Base-by-base conservation (phyloP, 2,329 filamentous ascomycete genomes). In the Xylariaceae sp. region DNA sequence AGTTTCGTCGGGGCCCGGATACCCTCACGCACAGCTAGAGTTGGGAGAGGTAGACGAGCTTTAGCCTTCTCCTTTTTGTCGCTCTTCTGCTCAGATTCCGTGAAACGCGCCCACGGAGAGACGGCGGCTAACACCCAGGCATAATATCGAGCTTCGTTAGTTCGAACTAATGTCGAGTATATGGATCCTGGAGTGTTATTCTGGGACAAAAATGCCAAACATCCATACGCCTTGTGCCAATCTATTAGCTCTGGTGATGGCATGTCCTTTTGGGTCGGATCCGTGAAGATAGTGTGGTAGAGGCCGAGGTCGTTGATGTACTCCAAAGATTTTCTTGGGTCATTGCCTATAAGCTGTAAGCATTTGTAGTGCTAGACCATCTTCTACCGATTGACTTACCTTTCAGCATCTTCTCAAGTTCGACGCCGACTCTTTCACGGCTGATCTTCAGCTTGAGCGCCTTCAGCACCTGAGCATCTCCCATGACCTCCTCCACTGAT, bases 321-420 rank as follows among this genome's bases (percentile, higher is more conserved):
- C 22, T 76, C 54, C 18, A 64, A 53, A 2, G 61, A 55, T 45
- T 36, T 54, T 31, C 53, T 52, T 38, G 65, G 64, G 39, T 67
- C 56, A 11, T 66, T 63, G 33, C 64, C 65, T 67, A 36, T 32
- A n/a, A 2, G 12, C 14, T 36, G 27, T 57, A 39, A 57, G 44
- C 22, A 10, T 39, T 12, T 6, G n/a, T n/a, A 4, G 17, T 19
- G 43, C 47, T n/a, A 27, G 6, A 27, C 3, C 43, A 19, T 9
- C n/a, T 17, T 31, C 11, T 22, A 39, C 11, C n/a, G 14, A 10
- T 27, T 7, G 10, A 42, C 55, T 50, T 65, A 80, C 88, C 87
- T 68, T 82, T 86, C 15, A 97, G 74, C 84, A 95, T 95, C 75
- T 97, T 97, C 63, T 92, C 88, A 3, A 96, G 62, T 66, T 99